Base-by-base conservation (phyloP, 108 stramenopile species). In the Skeletonema marinoi region DNA sequence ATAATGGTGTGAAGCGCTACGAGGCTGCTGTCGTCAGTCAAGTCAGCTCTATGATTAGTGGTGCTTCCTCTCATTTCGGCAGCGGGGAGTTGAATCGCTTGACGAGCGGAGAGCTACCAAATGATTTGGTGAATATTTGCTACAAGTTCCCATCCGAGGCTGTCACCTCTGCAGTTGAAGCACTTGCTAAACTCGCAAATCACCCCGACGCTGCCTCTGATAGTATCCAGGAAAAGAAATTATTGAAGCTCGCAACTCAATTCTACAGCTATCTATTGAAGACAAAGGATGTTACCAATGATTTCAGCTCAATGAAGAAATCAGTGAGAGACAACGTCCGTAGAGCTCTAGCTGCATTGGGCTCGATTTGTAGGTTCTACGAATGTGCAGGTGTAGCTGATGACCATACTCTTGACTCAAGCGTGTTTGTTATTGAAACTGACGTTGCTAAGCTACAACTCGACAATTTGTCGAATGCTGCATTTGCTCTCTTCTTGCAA, bases 231-330 rank as follows among this genome's bases (percentile, higher is more conserved):
- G 74, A 73, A 32, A 70, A 78, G 48, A 85, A 78, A 38, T 70
- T 93, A 17, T 58, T 92, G 33, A 75, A 73, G 16, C 66, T 95
- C n/a, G 88, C 87, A 9, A 76, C 73, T 29, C 86, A 85, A 31
- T 97, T 97, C 75, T 94, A 95, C 69, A 72, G 77, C 12, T 90
- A 90, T 66, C 77, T 97, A 33, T 39, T 82, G 30, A 90, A 89
- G 74, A 85, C 84, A 46, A 76, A 70, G 59, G 72, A 88, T 51
- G 30, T 62, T 5, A 54, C 64, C n/a, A 71, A 70, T 19, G 86
- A 93, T 61, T 77, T 78, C 29, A 39, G 71, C 10, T 46, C 30
- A 14, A 73, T 74, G 60, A 82, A 86, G 46, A 81, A 70, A 25
- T 85, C 85, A 54, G 67, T 82, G 13, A 61, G 80, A 25, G 71